phyloP scores from a whole-genome alignment of 495 filamentous ascomycete species.

The Diplogelasinospora grovesii region DNA sequence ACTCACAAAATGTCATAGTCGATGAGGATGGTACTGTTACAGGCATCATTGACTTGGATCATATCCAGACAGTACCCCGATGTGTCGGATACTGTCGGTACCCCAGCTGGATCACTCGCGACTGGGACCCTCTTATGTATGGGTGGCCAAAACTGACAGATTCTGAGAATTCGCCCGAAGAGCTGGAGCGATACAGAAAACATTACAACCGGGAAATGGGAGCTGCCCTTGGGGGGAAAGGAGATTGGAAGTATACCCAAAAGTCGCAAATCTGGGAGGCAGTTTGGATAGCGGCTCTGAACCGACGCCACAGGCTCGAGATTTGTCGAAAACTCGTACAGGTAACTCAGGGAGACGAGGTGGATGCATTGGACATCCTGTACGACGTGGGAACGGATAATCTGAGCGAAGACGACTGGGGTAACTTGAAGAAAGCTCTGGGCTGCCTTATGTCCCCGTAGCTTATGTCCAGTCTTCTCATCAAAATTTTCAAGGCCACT shows the following conservation, averaged over 20 bases:
- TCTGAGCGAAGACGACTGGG: too few relatives aligned
- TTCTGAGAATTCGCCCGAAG: conserved; percentile 8
- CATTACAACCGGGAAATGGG: conserved; percentile 13
- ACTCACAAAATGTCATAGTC: conserved; percentile 34
- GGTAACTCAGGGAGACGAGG: neutral
- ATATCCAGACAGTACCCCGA: conserved; percentile 24
- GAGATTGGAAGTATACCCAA: conserved; percentile 16
- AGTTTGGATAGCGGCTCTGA: conserved; percentile 16
- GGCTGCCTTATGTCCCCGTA: too few relatives aligned
- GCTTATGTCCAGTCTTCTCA: too few relatives aligned
- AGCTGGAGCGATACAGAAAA: conserved; percentile 9
- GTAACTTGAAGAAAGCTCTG: too few relatives aligned
- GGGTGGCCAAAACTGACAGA: conserved; percentile 14
- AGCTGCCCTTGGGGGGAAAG: conserved; percentile 4
- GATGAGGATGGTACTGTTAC: conserved; percentile 31
- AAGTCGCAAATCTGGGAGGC: conserved; percentile 11
- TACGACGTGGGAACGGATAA: too few relatives aligned
- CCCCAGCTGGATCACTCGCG: conserved; percentile 32
- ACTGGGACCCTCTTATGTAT: conserved; percentile 32
- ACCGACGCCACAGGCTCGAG: neutral
- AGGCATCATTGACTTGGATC: conserved; percentile 43
- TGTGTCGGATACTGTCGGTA: conserved; percentile 22
- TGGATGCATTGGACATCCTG: too few relatives aligned
- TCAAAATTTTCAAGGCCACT: too few relatives aligned
- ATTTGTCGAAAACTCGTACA: conserved; percentile 5